Evolutionary conservation across 2,329 filamentous ascomycete species (phyloP).

Genomic region (Penicillium sp.): DNA sequence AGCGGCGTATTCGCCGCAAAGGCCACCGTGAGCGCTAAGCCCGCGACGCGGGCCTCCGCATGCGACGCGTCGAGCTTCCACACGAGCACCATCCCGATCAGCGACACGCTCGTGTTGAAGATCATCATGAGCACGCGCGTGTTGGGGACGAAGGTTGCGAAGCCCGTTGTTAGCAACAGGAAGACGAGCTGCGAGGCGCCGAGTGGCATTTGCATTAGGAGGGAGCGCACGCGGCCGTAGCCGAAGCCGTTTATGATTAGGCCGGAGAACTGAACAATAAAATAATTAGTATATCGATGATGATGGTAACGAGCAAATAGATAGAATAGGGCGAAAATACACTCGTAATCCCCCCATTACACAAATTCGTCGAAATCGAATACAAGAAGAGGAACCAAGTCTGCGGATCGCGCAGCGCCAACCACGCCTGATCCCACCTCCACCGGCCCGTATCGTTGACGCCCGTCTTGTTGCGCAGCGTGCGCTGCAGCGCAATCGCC

Average conservation of each 20-base stretch:
- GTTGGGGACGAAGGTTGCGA: slow-evolving; percentile 35
- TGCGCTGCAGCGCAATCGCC: slow-evolving; percentile 57
- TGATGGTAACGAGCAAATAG: too few relatives aligned
- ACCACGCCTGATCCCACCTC: slow-evolving; percentile 48
- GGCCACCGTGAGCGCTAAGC: slow-evolving; percentile 36
- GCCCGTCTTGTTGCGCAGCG: slow-evolving; percentile 57
- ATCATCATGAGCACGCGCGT: slow-evolving; percentile 42
- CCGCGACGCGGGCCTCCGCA: slow-evolving; percentile 34
- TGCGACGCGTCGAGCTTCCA: slow-evolving; percentile 34
- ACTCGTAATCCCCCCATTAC: slow-evolving; percentile 41
- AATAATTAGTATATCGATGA: neutral
- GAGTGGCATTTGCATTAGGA: slow-evolving; percentile 44
- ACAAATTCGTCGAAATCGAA: slow-evolving; percentile 38
- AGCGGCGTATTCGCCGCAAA: slow-evolving; percentile 43
- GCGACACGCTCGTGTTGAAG: slow-evolving; percentile 32
- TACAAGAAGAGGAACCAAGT: slow-evolving; percentile 41
- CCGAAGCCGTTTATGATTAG: slow-evolving; percentile 45
- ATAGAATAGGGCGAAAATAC: slow-evolving; percentile 12
- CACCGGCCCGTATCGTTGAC: slow-evolving; percentile 57
- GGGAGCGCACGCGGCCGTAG: slow-evolving; percentile 41
- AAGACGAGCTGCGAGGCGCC: slow-evolving; percentile 41
- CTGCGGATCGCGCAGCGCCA: slow-evolving; percentile 36
- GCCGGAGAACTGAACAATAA: slow-evolving; percentile 33
- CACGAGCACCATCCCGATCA: slow-evolving; percentile 41
- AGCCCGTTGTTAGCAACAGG: slow-evolving; percentile 33